phyloP scores from a whole-genome alignment of 2,329 filamentous ascomycete genomes.

The Triangularia verruculosa region DNA sequence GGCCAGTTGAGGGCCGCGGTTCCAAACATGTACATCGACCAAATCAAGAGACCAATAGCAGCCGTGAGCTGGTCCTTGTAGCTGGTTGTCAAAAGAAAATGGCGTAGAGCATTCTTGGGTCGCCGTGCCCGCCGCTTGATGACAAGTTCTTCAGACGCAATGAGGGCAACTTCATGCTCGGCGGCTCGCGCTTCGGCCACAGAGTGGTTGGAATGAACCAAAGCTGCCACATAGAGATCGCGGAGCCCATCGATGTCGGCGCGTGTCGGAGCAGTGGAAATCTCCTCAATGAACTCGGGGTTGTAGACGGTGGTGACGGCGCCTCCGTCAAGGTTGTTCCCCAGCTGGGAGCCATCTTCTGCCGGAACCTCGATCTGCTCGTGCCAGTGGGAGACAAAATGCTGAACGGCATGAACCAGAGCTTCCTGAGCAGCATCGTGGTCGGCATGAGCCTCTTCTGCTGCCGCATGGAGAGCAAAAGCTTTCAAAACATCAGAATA shows the following conservation, averaged over 20 bases:
- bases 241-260: constrained; percentile 29
- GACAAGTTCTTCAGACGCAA: constrained; percentile 25
- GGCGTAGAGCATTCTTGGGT: constrained; percentile 20
- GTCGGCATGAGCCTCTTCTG: constrained; percentile 23
- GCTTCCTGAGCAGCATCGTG: constrained; percentile 19
- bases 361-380: constrained; percentile 25
- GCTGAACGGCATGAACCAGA: constrained; percentile 21
- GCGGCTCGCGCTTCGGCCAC: constrained; percentile 24
- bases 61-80: constrained; percentile 29
- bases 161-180: constrained; percentile 26
- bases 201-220: constrained; percentile 25
- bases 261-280: constrained; percentile 25
- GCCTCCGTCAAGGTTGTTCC: constrained; percentile 16
- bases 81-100: constrained; percentile 25
- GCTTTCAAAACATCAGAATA: constrained; percentile 27
- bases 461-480: constrained; percentile 23
- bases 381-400: constrained; percentile 29
- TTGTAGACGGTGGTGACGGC: constrained; percentile 28
- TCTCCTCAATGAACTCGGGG: constrained; percentile 26
- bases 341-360: background rate
- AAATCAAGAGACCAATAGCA: constrained; percentile 25
- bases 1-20: constrained; percentile 29
- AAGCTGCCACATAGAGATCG: constrained; percentile 26
- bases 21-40: constrained; percentile 29
- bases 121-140: constrained; percentile 20